Conservation (phyloP, 2,329 filamentous ascomycete genomes). For the Monilinia fructigena region DNA sequence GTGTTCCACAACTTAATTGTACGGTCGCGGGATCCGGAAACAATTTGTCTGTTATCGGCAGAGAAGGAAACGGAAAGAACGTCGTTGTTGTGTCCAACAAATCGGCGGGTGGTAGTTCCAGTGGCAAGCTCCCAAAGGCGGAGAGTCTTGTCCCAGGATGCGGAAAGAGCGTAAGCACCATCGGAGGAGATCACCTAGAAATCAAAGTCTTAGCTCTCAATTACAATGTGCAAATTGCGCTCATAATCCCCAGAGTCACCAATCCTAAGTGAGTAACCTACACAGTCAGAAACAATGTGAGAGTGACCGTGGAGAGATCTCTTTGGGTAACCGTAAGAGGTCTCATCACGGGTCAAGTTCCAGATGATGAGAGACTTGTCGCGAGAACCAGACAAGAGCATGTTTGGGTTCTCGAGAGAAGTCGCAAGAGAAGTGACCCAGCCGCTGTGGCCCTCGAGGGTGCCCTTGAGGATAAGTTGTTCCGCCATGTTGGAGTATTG, state of each 20-base stretch:
- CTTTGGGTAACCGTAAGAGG: slow-evolving; percentile 98
- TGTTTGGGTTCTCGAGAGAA: slow-evolving; percentile 99
- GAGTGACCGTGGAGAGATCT: slow-evolving; percentile 98
- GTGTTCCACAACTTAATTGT: slow-evolving; percentile 99
- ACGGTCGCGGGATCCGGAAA: slow-evolving; percentile 96
- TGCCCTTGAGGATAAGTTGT: slow-evolving; percentile 78
- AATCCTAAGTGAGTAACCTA: slow-evolving; percentile 55
- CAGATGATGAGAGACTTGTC: slow-evolving; percentile 99
- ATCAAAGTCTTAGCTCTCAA: slow-evolving; percentile 42
- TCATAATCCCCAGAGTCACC: slow-evolving; percentile 14
- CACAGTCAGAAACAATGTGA: slow-evolving; percentile 99
- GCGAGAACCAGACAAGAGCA: slow-evolving; percentile 95
- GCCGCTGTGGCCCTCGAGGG: slow-evolving; percentile 98
- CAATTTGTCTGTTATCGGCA: slow-evolving; percentile 99
- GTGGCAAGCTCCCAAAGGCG: slow-evolving; percentile 98
- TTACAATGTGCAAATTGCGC: slow-evolving; percentile 33
- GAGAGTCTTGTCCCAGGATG: slow-evolving; percentile 99
- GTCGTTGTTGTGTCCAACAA: slow-evolving; percentile 99
- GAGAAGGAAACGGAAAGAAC: slow-evolving; percentile 99
- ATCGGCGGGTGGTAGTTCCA: slow-evolving; percentile 94
- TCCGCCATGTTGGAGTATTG: slow-evolving; percentile 40
- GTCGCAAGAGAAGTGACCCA: slow-evolving; percentile 99
- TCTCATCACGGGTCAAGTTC: slow-evolving; percentile 99
- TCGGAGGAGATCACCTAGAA: slow-evolving; percentile 95
- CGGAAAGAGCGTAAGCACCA: slow-evolving; percentile 97